Base-by-base conservation (phyloP, 495 filamentous ascomycete genomes). In the Parathielavia hyrcaniae region DNA sequence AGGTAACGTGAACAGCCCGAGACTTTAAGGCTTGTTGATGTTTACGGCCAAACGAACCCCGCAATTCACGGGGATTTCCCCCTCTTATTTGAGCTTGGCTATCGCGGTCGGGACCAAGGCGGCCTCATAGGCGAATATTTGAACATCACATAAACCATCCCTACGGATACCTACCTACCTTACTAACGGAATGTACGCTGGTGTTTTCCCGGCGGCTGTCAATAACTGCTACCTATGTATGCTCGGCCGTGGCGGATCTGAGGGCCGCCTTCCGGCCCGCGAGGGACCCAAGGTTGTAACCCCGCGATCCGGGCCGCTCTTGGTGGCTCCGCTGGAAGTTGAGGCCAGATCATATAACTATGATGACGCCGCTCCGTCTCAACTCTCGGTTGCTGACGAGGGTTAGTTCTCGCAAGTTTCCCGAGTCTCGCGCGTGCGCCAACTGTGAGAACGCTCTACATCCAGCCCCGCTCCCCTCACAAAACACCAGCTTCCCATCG, bases 241-340 rank as follows among this genome's bases (percentile, higher is more conserved):
- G 14, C 45, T 26, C 51, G 43, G 53, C 56, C 36, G 59, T 26
- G 22, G 30, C 66, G 66, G 66, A 69, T 66, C 58, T 50, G 58
- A 69, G 66, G 66, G 54, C 66, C 66, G 66, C 36, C 43, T 63
- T 63, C 66, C 66, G 66, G 22, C 55, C 47, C 10, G 5, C 20
- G 20, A 53, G 10, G 49, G 48, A 17, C 4, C 12, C 1, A 19
- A 17, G 2, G 39, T 50, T 50, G 38, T 17, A 44, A 60, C 46
- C 32, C 40, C 58, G 26, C 52, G 51, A 48, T 46, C 53, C 46
- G 38, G 30, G 51, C 58, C 52, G 46, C 32, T 44, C 23, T 43
- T 19, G n/a, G 13, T 47, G 40, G 40, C 57, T 60, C 57, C 51
- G 50, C 57, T 6, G n/a, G 36, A 34, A 48, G 32, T 20, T 32